phyloP scores from a whole-genome alignment of 768 basidiomycete genomes.

The Boletus rubescentipes region DNA sequence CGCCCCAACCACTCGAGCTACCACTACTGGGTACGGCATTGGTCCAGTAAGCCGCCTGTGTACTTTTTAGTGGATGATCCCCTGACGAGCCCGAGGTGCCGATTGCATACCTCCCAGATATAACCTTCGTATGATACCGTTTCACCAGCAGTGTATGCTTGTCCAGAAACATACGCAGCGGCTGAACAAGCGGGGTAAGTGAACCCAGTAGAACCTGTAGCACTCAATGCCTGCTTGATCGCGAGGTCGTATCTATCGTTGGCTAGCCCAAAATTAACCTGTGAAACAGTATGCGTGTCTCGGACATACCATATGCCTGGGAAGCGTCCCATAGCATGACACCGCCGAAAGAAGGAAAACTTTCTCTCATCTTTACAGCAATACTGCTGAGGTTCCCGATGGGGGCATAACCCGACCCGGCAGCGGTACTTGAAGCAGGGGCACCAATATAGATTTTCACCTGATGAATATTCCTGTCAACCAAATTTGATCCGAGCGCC shows the following conservation, averaged over 20 bases:
- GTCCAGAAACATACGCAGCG: constrained; percentile 49
- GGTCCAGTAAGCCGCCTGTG: constrained; percentile 62
- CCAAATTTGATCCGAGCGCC: not conserved
- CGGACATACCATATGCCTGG: constrained; percentile 34
- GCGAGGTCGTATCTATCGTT: constrained; percentile 60
- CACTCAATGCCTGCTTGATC: constrained; percentile 57
- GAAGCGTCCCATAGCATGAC: constrained; percentile 48
- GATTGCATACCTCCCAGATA: constrained; percentile 55
- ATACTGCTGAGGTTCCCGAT: constrained; percentile 34
- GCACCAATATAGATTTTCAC: constrained; percentile 46
- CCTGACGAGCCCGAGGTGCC: not conserved
- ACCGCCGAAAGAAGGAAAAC: constrained; percentile 44
- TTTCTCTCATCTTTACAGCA: constrained; percentile 34
- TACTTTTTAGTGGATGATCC: not conserved
- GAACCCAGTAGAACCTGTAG: constrained; percentile 69
- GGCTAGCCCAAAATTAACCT: constrained; percentile 31
- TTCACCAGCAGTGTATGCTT: constrained; percentile 49
- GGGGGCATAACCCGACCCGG: constrained; percentile 40
- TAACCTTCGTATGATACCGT: constrained; percentile 59
- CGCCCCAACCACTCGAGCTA: constrained; percentile 60
- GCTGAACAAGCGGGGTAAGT: constrained; percentile 62
- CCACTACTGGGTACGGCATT: constrained; percentile 46
- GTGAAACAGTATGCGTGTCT: not conserved
- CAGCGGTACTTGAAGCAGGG: constrained; percentile 41
- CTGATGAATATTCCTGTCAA: constrained; percentile 10